Conservation (phyloP, 192 early-diverging fungal genomes). For the Coemansia sp. region DNA sequence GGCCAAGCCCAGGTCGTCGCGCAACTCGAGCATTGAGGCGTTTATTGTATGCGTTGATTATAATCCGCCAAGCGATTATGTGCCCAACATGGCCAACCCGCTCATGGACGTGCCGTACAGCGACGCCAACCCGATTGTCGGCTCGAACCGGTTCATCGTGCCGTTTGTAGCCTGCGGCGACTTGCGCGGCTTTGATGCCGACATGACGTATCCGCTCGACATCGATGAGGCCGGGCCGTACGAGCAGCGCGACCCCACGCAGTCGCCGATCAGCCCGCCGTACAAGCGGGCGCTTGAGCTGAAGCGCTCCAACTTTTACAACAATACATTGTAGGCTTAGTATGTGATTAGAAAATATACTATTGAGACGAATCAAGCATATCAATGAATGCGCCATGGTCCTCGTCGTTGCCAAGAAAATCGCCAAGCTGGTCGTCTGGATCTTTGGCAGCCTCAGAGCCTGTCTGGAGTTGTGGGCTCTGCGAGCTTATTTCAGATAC, state of each 20-base stretch:
- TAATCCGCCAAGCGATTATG: constrained; percentile 77
- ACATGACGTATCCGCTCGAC: constrained; percentile 77
- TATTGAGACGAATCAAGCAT: constrained; percentile 18
- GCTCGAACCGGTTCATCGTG: constrained; percentile 75
- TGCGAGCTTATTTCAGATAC: not conserved
- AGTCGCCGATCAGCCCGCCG: constrained; percentile 85
- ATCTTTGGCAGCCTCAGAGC: not conserved
- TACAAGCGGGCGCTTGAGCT: constrained; percentile 81
- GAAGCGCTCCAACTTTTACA: constrained; percentile 70
- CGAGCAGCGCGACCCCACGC: constrained; percentile 66
- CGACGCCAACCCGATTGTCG: constrained; percentile 64
- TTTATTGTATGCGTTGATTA: constrained; percentile 94
- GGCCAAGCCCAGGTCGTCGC: constrained; percentile 89
- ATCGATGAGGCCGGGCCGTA: constrained; percentile 52
- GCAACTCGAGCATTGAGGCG: constrained; percentile 91
- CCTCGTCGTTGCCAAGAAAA: not conserved
- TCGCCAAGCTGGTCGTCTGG: constrained; percentile 6
- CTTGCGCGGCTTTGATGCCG: constrained; percentile 83
- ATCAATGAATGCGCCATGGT: not conserved
- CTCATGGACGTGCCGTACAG: constrained; percentile 80
- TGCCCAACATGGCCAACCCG: constrained; percentile 88
- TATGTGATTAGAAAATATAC: not conserved
- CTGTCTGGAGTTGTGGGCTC: not conserved
- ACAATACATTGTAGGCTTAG: constrained; percentile 38
- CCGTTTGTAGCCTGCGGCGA: constrained; percentile 94